Evolutionary conservation across 164 flowering plant species (phyloP), one percentile per base, ranked within the genome.

Genomic region (Paratinospora sagittata): DNA sequence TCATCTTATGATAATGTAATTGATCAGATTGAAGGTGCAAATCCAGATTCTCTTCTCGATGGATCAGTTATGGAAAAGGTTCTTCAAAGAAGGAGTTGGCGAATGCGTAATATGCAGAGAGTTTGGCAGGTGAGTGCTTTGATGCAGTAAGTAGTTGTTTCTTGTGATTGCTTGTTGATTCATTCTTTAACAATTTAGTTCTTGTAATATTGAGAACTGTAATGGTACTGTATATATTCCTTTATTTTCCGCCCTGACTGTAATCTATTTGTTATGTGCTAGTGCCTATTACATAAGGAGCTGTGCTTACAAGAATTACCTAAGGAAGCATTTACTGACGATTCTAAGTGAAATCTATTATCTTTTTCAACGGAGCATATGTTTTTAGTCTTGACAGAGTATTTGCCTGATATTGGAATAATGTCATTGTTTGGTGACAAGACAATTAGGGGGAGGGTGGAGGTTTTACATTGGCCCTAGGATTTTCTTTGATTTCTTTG

Each of bases 41-140:
- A 75, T 74, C 36, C 55, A 62, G 94, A 95, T 71, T 74, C 84
- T 37, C 82, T 86, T 13, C 85, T 91, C 4, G 99, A 96, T 80
- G 82, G 77, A 19, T 89, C 98, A 55, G 87, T 92, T 23, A 93
- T 92, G 98, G 99, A 96, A 83, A 96, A 86, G 84, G 90, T 93
- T 79, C 94, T 96, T 43, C 96, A 89, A 74, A 87, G 92, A 76
- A 90, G 84, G 85, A 91, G 99, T 75, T 84, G 81, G 76, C 83
- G 93, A 60, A 82, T 92, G 91, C 91, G 96, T 45, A 93, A 92
- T 80, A 84, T 89, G 85, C 99, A 96, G 82, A 86, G 94, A 81
- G 77, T 92, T 73, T 96, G 97, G 98, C 89, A 90, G 80, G 80
- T 73, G 66, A 68, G 45, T 16, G 13, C 6, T 52, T 52, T 52